Evolutionary conservation across 2,329 filamentous ascomycete genomes (phyloP).

Genomic region (Paramyrothecium roridum): DNA sequence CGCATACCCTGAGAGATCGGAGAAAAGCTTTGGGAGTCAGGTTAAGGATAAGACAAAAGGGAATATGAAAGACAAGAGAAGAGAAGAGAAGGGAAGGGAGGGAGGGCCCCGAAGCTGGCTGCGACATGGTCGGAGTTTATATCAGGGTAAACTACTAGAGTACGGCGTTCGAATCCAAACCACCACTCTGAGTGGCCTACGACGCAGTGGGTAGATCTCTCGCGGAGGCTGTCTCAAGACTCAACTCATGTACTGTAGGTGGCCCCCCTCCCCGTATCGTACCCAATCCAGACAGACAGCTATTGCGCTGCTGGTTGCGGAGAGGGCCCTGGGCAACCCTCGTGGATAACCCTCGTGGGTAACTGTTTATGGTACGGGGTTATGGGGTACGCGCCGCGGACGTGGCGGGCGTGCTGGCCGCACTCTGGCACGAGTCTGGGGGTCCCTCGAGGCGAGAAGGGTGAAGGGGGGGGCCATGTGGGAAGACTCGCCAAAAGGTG

Average conservation of each 20-base stretch:
- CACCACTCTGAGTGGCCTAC: no score
- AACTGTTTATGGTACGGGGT: no score
- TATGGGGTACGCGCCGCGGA: no score
- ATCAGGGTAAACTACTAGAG: not conserved
- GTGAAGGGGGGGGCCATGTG: not conserved
- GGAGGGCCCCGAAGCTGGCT: not conserved
- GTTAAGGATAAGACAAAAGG: constrained; percentile 3
- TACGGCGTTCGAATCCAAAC: no score
- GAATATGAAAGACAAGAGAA: constrained; percentile 3
- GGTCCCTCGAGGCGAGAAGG: no score
- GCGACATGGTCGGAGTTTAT: not conserved
- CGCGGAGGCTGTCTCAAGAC: not conserved
- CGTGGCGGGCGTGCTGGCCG: no score
- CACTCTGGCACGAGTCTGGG: no score
- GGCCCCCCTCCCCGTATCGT: not conserved
- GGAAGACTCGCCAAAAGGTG: not conserved
- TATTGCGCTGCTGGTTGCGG: no score
- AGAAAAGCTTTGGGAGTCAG: constrained; percentile 3
- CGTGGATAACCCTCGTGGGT: no score
- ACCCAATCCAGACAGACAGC: not conserved
- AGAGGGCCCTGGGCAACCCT: no score
- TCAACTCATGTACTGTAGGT: not conserved
- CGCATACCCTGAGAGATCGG: constrained; percentile 4
- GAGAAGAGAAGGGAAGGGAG: not conserved
- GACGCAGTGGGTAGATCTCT: not conserved